phyloP scores from a whole-genome alignment of 148 eudicot species.

The Vaccinium corymbosum region DNA sequence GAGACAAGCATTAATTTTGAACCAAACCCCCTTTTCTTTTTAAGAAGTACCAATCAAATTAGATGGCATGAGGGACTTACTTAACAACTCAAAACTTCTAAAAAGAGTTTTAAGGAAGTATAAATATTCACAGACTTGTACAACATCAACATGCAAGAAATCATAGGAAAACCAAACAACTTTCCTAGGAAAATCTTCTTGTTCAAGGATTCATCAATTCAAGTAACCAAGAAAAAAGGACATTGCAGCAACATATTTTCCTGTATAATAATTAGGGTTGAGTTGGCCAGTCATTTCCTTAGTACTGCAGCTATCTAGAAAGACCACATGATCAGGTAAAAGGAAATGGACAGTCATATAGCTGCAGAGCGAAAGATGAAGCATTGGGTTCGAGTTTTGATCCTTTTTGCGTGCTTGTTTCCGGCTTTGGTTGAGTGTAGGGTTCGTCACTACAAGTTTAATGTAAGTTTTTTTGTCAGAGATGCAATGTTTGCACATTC shows the following conservation, averaged over 20 bases:
- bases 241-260: constrained; percentile 24
- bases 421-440: constrained; percentile 34
- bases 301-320: constrained; percentile 13
- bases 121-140: background rate
- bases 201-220: constrained; percentile 24
- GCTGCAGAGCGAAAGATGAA: constrained; percentile 12
- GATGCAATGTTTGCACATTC: background rate
- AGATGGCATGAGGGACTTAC: too few relatives aligned
- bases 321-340: background rate
- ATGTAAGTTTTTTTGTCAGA: constrained; percentile 30
- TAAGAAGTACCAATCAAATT: background rate
- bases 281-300: constrained; percentile 18
- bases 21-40: background rate
- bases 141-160: constrained; percentile 26
- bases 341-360: background rate
- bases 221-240: constrained; percentile 41
- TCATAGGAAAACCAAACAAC: background rate
- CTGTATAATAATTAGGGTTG: constrained; percentile 33
- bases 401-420: constrained; percentile 26
- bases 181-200: constrained; percentile 19
- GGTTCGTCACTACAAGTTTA: constrained; percentile 48
- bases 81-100: background rate
- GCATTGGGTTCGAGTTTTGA: constrained; percentile 30
- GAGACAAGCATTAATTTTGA: background rate
- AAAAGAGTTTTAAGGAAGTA: background rate